Base-by-base conservation (phyloP, 257 asterid species). In the Solanum appendiculatum region DNA sequence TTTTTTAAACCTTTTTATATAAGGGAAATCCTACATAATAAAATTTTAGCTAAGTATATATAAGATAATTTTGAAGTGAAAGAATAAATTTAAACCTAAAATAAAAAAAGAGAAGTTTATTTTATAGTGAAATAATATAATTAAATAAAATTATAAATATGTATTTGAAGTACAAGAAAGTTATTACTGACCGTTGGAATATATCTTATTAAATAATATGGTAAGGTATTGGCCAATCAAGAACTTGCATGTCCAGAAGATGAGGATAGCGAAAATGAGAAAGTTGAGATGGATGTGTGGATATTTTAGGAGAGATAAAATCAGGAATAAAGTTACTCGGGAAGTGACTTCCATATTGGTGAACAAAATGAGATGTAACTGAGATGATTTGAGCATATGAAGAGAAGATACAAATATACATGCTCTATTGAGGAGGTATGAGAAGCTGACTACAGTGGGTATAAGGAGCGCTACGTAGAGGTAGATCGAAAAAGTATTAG, bases 241-340 rank as follows among this genome's bases (percentile, higher is more conserved):
- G 0, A 56, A 56, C 9, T 56, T 23, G 1, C 27, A 0, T 21
- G 27, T 21, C 2, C 0, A 21, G 2, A 21, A 58, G 6, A 58
- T 21, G 66, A 58, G 1, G 16, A 51, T 51, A 51, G 23, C 3
- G 1, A 16, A 51, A 16, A 51, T 51, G 23, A 16, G 1, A 0
- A 16, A 51, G 9, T 51, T 51, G 56, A 48, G 8, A 48, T 5
- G 23, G 9, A 8, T 51, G 23, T 5, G 8, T 51, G 0, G 23
- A 51, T 16, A 51, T 51, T 16, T 0, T 51, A 16, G 1, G 60
- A 51, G 60, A 51, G 23, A 51, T 51, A 6, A 1, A 51, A 51
- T 16, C 0, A 2, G 9, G 9, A 51, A 51, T 51, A 9, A 51
- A 51, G 1, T 23, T 16, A 2, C 16, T 16, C 23, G n/a, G 0